phyloP scores from a whole-genome alignment of 805 yeast genomes.

The Saccharomycopsis malanga region DNA sequence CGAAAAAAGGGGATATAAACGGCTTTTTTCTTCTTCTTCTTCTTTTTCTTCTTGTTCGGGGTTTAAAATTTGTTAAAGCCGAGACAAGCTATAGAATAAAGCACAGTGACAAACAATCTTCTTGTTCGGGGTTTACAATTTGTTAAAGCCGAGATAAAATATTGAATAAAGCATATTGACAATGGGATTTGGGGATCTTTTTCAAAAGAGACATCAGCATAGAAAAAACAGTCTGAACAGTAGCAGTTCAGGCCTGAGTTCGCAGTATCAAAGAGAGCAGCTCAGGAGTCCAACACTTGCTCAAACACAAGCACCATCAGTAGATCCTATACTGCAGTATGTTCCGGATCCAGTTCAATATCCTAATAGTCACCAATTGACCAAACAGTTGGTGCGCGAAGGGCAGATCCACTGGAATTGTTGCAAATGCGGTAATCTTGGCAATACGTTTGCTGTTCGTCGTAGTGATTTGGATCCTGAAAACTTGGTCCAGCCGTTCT shows the following conservation, averaged over 20 bases:
- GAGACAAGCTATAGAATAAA: too few species aligned
- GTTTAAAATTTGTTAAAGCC: too few species aligned
- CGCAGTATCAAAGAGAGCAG: neutral
- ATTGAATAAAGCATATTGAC: too few species aligned
- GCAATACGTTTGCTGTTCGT: conserved; percentile 10
- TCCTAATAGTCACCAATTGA: conserved; percentile 14
- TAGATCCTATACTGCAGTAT: neutral
- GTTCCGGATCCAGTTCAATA: conserved; percentile 9
- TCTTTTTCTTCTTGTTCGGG: too few species aligned
- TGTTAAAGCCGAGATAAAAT: too few species aligned
- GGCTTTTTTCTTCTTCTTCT: neutral
- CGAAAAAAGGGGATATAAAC: neutral
- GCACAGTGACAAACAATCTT: too few species aligned
- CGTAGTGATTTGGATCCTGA: conserved; percentile 13
- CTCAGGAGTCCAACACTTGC: neutral
- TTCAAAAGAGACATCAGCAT: conserved; percentile 44
- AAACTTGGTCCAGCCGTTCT: conserved; percentile 17
- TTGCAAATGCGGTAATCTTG: conserved; percentile 16
- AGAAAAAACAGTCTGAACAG: conserved; percentile 29
- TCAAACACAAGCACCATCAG: neutral
- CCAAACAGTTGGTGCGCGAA: conserved; percentile 8
- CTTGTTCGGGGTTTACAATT: too few species aligned
- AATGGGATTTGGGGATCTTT: conserved; percentile 13
- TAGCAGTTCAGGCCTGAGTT: neutral
- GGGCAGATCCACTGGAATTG: conserved; percentile 20